Conservation (phyloP, 768 basidiomycete species). For the Tylopilus subfusipes region DNA sequence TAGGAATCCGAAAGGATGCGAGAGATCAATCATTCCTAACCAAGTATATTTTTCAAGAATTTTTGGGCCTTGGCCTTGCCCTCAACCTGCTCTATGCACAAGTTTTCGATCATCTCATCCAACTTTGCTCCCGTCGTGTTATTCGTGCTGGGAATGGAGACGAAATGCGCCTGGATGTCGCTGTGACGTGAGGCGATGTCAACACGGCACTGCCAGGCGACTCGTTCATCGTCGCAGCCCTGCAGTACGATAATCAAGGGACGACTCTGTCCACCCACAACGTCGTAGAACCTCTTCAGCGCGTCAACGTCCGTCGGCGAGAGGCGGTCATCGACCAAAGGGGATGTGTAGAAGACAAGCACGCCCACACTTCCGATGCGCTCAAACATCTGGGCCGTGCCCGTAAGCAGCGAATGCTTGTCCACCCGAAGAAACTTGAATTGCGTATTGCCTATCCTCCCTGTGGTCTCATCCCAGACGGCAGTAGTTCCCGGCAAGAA, state of each 20-base stretch:
- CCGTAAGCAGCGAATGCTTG: not conserved
- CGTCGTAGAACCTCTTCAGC: not conserved
- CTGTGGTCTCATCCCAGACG: not conserved
- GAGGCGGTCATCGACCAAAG: not conserved
- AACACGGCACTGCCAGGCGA: not conserved
- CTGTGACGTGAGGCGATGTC: not conserved
- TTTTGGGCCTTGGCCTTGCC: too few species aligned
- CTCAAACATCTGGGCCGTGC: too few species aligned
- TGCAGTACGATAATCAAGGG: conserved; percentile 1
- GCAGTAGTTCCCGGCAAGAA: not conserved
- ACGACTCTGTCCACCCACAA: not conserved
- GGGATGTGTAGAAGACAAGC: not conserved
- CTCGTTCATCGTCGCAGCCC: not conserved
- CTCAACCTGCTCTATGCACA: not conserved
- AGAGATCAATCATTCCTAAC: too few species aligned
- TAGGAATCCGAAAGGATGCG: too few species aligned
- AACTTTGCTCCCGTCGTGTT: not conserved
- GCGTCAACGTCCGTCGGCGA: not conserved
- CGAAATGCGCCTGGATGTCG: not conserved
- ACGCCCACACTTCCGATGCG: not conserved
- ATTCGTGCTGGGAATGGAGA: not conserved
- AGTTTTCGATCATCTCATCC: not conserved
- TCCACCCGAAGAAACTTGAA: conserved; percentile 2
- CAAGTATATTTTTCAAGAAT: too few species aligned
- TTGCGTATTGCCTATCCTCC: not conserved